Evolutionary conservation across 257 asterid genomes (phyloP).

Genomic region (Nemophila menziesii): DNA sequence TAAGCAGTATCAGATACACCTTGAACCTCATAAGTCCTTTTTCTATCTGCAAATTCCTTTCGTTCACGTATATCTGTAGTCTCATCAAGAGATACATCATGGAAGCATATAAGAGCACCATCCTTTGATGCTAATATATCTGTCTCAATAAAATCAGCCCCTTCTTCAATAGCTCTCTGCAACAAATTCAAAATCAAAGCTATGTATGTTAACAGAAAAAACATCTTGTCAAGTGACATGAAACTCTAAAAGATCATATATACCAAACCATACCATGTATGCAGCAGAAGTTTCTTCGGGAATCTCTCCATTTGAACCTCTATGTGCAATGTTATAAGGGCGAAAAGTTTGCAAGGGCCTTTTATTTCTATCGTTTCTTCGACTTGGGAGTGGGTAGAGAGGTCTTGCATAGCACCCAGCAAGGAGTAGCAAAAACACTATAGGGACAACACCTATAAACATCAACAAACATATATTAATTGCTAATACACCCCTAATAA

Average conservation of each 20-base stretch:
- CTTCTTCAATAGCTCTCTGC: constrained; percentile 98
- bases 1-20: constrained; percentile 55
- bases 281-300: constrained; percentile 93
- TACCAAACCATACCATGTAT: constrained; percentile 42
- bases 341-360: constrained; percentile 81
- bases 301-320: constrained; percentile 95
- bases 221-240: neutral
- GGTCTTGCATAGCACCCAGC: constrained; percentile 67
- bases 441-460: constrained; percentile 49
- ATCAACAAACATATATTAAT: no score
- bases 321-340: constrained; percentile 85
- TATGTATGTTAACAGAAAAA: constrained; percentile 2
- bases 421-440: constrained; percentile 47
- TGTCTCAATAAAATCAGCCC: constrained; percentile 91
- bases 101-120: constrained; percentile 74
- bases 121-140: constrained; percentile 84
- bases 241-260: no score
- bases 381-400: constrained; percentile 83
- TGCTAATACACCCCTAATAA: no score
- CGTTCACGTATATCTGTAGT: constrained; percentile 65
- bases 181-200: constrained; percentile 10
- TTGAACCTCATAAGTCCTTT: constrained; percentile 74
- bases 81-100: constrained; percentile 61
- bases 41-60: constrained; percentile 48
- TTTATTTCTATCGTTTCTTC: constrained; percentile 68